Evolutionary conservation across 1,139 yeast species (phyloP), one percentile per base, ranked within the genome.

Genomic region (Kazachstania sp.): DNA sequence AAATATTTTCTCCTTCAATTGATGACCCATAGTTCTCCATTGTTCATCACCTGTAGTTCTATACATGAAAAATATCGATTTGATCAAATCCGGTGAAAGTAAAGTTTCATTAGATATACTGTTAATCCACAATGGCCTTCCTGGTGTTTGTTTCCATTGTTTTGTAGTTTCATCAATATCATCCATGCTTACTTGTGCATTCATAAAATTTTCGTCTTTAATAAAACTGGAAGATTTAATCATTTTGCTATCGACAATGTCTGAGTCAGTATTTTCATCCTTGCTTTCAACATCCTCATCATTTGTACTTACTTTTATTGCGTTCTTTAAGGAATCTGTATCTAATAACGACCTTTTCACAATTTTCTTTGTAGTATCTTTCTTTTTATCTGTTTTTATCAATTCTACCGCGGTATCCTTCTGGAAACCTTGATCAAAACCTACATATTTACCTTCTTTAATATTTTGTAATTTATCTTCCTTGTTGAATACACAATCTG

Each of bases 11-110:
- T 74, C 77, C 73, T 83, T 81, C 20, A 55, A 41, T 15, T 44
- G 44, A 23, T 41, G 37, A 9, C 92, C 95, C 65, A 77, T 75
- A 42, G 77, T 72, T 56, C 88, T 78, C 78, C 87, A 86, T 59
- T 73, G 72, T 9, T 66, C 66, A 56, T 85, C 88, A 4, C 90
- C 92, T 0, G 92, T 84, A 51, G 83, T 69, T 57, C 92, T 73
- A 64, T 81, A 84, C 71, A 84, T 73, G 65, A 81, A 80, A 63
- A 81, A 83, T 28, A 86, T 73, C 0, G 88, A 79, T 60, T 85
- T 94, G 29, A 85, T 80, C 1, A 87, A 79, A 59, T 83, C 88
- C 0, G 95, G 92, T 43, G 90, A 73, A 52, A 85, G 74, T 45
- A 81, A 66, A 57, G 78, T 81, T 48, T 73, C 73, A 35, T 75